phyloP scores from a whole-genome alignment of 805 yeast genomes.

The Lipomyces starkeyi region DNA sequence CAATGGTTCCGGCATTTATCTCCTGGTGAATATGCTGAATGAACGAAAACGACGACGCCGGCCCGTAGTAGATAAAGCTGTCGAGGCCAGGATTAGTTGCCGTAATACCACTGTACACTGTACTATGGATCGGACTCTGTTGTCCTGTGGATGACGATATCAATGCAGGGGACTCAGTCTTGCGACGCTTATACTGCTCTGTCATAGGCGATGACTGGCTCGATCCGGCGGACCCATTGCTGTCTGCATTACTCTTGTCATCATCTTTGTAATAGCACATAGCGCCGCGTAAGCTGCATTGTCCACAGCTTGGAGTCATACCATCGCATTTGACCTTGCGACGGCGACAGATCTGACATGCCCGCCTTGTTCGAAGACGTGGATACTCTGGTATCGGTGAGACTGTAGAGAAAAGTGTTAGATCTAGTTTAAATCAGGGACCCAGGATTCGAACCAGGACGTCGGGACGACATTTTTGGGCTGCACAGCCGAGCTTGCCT shows the following conservation, averaged over 20 bases:
- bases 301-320: constrained; percentile 31
- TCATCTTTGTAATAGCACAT: constrained; percentile 35
- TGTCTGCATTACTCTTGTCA: constrained; percentile 6
- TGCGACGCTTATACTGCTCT: constrained; percentile 1
- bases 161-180: constrained; percentile 9
- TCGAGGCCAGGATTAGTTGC: constrained; percentile 29
- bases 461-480: background rate
- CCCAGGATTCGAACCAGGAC: background rate
- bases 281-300: constrained; percentile 35
- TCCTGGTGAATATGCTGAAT: constrained; percentile 37
- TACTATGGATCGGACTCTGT: constrained; percentile 27
- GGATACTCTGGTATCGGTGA: constrained; percentile 39
- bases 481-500: too few species aligned
- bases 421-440: background rate
- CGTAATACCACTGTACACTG: constrained; percentile 32
- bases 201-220: constrained; percentile 1
- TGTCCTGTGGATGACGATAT: background rate
- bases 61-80: constrained; percentile 36
- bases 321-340: constrained; percentile 39
- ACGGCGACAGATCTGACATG: constrained; percentile 36
- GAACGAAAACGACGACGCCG: constrained; percentile 37
- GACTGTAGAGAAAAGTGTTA: constrained; percentile 11
- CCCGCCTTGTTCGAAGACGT: constrained; percentile 36
- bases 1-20: constrained; percentile 26
- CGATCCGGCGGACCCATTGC: background rate